Evolutionary conservation across 2,329 filamentous ascomycete species (phyloP), one percentile per base, ranked within the genome.

Genomic region (Phaeosphaeriaceae sp.): DNA sequence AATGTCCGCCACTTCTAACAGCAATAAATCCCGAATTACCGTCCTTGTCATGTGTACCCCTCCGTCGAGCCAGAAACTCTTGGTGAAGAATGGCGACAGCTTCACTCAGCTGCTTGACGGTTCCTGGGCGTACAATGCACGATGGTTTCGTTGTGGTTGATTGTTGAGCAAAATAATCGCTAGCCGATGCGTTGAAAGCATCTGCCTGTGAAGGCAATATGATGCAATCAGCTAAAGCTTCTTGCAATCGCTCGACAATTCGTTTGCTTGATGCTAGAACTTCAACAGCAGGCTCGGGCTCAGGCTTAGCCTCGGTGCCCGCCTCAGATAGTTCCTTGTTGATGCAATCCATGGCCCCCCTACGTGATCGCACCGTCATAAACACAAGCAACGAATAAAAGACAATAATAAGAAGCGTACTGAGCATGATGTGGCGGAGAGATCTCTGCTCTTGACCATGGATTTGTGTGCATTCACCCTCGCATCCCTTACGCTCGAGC

Each of bases 191-290:
- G 20, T 29, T 46, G 23, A 46, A 46, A 34, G 43, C 43, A 39
- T 38, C 33, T 21, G 21, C 30, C 38, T 46, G 12, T 32, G 18
- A 45, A 17, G 23, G 42, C 18, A 45, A 45, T 3, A 45, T 15
- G 35, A 45, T 26, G 18, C 42, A 45, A 36, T 20, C 23, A 16
- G 42, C 42, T 45, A 45, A 45, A 23, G 42, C 29, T 23, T 36
- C 35, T 45, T 45, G 4, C 42, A 45, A 45, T 15, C 6, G 30
- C 23, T 20, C 13, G 8, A 45, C 32, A 26, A 45, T 32, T 45
- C 30, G 29, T 45, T 45, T 36, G 32, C 42, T 45, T 21, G 42
- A 45, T 45, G 42, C 42, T 45, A 32, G 42, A 17, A 45, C 42
- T 35, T 17, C 32, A 16, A 36, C 23, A 45, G 16, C 42, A 36